Evolutionary conservation across 1,139 yeast genomes (phyloP).

Genomic region (Magnusiomyces fungicola): DNA sequence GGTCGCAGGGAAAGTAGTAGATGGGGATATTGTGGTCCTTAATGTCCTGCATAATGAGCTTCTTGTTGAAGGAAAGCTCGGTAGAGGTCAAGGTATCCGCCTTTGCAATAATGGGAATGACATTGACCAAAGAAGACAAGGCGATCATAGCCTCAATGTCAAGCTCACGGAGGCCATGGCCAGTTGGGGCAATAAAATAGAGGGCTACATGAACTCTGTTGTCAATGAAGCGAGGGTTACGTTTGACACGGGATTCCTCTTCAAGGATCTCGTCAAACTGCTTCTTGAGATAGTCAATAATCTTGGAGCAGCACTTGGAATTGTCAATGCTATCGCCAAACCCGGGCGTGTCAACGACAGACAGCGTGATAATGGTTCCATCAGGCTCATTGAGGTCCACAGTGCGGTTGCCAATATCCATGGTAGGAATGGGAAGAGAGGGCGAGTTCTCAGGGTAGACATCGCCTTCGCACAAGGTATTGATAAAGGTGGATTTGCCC

Average conservation of each 20-base stretch:
- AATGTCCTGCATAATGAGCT: constrained; percentile 59
- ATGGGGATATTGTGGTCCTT: constrained; percentile 72
- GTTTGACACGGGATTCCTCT: constrained; percentile 84
- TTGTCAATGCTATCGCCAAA: constrained; percentile 70
- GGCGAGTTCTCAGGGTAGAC: constrained; percentile 37
- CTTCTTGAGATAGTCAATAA: constrained; percentile 69
- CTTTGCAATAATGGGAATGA: constrained; percentile 80
- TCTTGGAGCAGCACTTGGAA: constrained; percentile 56
- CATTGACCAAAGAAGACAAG: constrained; percentile 72
- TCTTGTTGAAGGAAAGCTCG: constrained; percentile 67
- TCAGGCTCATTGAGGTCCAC: constrained; percentile 37
- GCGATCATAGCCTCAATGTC: constrained; percentile 73
- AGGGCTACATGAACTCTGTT: constrained; percentile 67
- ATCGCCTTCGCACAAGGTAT: constrained; percentile 79
- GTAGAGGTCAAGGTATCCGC: constrained; percentile 78
- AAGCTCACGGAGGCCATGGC: constrained; percentile 66
- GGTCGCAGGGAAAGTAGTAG: constrained; percentile 68
- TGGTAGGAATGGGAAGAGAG: constrained; percentile 10
- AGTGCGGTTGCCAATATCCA: constrained; percentile 15
- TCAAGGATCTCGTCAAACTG: constrained; percentile 89
- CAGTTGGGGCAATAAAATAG: constrained; percentile 66
- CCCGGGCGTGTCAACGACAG: constrained; percentile 67
- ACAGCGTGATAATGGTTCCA: constrained; percentile 55
- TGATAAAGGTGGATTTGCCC: constrained; percentile 74
- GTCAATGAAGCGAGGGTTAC: constrained; percentile 71